Conservation (phyloP, 768 basidiomycete genomes). For the Lentinula aciculospora region DNA sequence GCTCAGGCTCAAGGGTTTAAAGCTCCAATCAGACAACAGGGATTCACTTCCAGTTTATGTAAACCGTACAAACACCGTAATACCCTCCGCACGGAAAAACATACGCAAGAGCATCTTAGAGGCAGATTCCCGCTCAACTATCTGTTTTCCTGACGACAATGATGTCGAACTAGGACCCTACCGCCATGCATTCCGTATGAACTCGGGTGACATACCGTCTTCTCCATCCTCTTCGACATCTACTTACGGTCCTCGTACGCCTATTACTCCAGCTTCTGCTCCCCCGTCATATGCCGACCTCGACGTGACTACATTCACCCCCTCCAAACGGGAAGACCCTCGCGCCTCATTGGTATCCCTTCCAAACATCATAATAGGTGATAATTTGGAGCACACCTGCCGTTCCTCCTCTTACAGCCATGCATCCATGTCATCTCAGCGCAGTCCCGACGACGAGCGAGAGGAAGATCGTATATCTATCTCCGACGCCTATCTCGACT, state of each 20-base stretch:
- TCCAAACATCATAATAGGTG: background rate
- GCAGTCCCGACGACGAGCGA: background rate
- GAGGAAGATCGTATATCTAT: constrained; percentile 1
- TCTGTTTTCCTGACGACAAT: background rate
- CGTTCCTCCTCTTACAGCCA: background rate
- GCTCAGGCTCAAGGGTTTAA: background rate
- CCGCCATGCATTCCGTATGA: background rate
- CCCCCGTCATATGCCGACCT: background rate
- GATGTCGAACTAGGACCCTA: constrained; percentile 1
- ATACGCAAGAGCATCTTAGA: background rate
- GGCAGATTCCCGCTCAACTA: background rate
- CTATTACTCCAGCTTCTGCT: background rate
- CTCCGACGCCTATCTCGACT: background rate
- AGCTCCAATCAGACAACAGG: background rate
- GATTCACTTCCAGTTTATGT: background rate
- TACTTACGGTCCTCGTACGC: background rate
- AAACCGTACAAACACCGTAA: background rate
- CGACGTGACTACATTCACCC: background rate
- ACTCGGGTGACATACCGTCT: background rate
- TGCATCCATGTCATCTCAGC: background rate
- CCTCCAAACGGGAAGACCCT: background rate
- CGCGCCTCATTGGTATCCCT: background rate
- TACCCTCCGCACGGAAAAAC: background rate
- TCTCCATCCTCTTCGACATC: background rate
- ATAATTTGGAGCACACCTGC: background rate